phyloP scores from a whole-genome alignment of 176 grass and related monocot genomes.

The Oryza meyeriana region DNA sequence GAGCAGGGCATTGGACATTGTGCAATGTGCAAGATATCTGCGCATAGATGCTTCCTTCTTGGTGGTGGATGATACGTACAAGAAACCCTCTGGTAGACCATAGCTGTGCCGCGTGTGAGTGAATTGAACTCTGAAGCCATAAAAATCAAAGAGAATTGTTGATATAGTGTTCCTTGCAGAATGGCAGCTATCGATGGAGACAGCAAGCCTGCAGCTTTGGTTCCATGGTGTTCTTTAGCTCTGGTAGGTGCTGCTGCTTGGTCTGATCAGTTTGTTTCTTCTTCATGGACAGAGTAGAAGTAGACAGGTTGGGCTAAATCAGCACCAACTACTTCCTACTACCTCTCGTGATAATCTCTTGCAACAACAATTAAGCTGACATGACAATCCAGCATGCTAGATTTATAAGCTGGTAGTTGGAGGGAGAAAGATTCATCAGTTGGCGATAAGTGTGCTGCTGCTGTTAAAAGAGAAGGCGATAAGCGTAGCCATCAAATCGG shows the following conservation, averaged over 20 bases:
- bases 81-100: background rate
- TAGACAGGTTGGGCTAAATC: background rate
- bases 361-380: background rate
- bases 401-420: background rate
- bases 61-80: background rate
- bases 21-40: background rate
- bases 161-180: too few species aligned
- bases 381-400: background rate
- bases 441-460: too few species aligned
- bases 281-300: background rate
- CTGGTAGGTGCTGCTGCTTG: background rate
- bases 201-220: background rate
- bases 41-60: background rate
- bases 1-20: background rate
- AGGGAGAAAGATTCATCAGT: background rate
- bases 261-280: background rate
- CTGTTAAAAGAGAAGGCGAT: background rate
- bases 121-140: background rate
- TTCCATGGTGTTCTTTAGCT: background rate
- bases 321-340: background rate
- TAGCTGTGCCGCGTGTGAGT: background rate
- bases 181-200: too few species aligned
- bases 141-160: background rate
- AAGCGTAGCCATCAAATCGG: constrained; percentile 1
- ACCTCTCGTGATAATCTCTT: background rate